Evolutionary conservation across 805 yeast genomes (phyloP), one percentile per base, ranked within the genome.

Genomic region (Wickerhamomyces alni): DNA sequence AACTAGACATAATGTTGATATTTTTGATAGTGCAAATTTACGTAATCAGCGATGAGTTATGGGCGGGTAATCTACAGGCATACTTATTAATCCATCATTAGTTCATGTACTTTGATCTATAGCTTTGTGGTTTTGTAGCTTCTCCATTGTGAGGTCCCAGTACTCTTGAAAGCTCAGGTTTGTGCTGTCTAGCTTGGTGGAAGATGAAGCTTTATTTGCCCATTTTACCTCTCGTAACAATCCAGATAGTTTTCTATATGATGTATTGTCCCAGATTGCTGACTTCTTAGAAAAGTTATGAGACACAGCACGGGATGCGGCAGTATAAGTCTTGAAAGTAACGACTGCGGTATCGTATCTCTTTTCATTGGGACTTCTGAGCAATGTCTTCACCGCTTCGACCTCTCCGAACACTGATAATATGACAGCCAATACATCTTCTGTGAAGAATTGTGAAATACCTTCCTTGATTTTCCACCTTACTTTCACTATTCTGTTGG

Each of bases 381-480:
- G 40, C 4, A 45, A 5, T n/a, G 48, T 45, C 18, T 40, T 18
- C 9, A 39, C 42, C 3, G 27, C 11, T 16, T 47, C 48, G 12
- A 52, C 44, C 3, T 17, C 34, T 0, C 60, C 60, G 46, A 55
- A 55, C 4, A 51, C 44, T 2, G 53, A 42, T 37, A 55, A 35
- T 4, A 53, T 50, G 0, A 52, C 57, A 29, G 35, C 38, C 1
- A 55, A 28, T 0, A 55, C 50, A 39, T 54, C 56, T 3, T 36
- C 35, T 1, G 50, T 44, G 37, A 52, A 52, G 1, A 50, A 25
- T 2, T 48, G 50, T 2, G 52, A 37, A 12, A 55, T 47, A 1
- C 48, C 52, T 21, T 44, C 42, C 36, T 51, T 55, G 6, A 26
- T 29, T 30, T 44, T 54, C 59, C 59, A 55, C 29, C 38, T 42